Evolutionary conservation across 1,284 basidiomycete genomes (phyloP), one percentile per base, ranked within the genome.

Genomic region (Malassezia globosa): DNA sequence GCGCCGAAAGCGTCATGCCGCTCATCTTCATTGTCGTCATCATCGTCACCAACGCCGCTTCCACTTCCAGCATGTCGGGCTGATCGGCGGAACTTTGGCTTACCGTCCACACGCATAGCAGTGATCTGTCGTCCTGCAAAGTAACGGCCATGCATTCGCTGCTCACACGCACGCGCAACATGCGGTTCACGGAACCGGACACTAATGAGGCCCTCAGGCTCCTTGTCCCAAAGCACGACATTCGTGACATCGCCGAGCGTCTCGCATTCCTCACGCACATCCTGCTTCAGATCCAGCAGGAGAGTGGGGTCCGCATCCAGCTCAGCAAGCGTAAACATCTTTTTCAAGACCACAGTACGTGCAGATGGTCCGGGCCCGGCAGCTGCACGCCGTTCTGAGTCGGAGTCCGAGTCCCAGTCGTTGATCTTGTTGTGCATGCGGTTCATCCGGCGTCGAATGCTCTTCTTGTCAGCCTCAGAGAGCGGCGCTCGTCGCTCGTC

Each of bases 81-180:
- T 16, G 46, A 46, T 16, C 37, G 39, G 2, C 77, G 79, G 76
- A 85, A 97, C 41, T 82, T 77, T 60, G 89, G 82, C 69, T 81
- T 83, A 33, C 87, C 88, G 22, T 78, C 77, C 70, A 82, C 87
- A 4, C 92, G 74, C 5, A 79, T 80, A 0, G 92, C 92, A 62
- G 84, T 81, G 39, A 97, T 78, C 53, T 81, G 77, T 44, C 86
- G 79, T 2, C 86, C 86, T 19, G 81, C 85, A 69, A 97, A 97
- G 74, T 82, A 96, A 19, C 94, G 79, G 1, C 87, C 86, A 60
- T 95, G 81, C 89, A 96, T 96, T 82, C 85, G 95, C 82, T 89
- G 46, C 21, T 33, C 14, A 25, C 35, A 19, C 5, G 18, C n/a
- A 69, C 86, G 81, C 0, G 92, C 92, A 46, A 86, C 82, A 3